Percentiles rank a stretch among this genome's conserved stretches.
These are phyloP conservation scores for Eucalyptus rudis DNA, from an alignment of 345 rosid species.

Conservation along the genomic window DNA sequence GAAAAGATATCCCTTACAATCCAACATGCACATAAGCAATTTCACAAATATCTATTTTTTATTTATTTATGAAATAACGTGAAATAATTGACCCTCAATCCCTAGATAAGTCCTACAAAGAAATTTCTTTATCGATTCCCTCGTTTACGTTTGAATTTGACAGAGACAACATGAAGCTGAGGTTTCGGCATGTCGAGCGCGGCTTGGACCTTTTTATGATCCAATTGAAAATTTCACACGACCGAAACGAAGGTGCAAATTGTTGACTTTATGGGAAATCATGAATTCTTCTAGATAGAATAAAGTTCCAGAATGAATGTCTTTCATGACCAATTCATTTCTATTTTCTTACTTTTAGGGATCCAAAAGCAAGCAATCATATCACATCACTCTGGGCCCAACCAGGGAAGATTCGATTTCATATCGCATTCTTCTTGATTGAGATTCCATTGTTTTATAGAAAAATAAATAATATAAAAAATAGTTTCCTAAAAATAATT, in stretches of 20 bases:
- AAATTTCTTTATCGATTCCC: not conserved
- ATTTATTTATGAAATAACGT: not conserved
- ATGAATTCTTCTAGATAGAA: not conserved
- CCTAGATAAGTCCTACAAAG: not conserved
- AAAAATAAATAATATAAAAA: not conserved
- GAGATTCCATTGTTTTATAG: not conserved
- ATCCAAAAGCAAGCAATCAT: not conserved
- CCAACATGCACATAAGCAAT: not conserved
- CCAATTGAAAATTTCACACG: not conserved
- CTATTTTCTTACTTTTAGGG: not conserved
- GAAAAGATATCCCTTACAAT: not conserved
- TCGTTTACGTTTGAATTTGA: not conserved
- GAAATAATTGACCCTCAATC: not conserved
- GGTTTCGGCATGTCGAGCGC: not conserved
- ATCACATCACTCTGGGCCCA: not conserved
- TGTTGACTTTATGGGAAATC: not conserved
- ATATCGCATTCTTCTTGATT: fast-evolving
- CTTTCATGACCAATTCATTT: not conserved
- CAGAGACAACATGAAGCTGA: not conserved
- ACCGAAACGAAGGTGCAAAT: not conserved
- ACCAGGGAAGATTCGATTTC: not conserved
- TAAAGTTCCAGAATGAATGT: not conserved
- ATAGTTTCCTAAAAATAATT: not conserved
- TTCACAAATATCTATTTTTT: not conserved
- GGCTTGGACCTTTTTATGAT: not conserved